These are phyloP conservation scores for Pseudopyrenochaeta lycopersici DNA, from an alignment of 2,329 filamentous ascomycete species.

Conservation along the genomic window DNA sequence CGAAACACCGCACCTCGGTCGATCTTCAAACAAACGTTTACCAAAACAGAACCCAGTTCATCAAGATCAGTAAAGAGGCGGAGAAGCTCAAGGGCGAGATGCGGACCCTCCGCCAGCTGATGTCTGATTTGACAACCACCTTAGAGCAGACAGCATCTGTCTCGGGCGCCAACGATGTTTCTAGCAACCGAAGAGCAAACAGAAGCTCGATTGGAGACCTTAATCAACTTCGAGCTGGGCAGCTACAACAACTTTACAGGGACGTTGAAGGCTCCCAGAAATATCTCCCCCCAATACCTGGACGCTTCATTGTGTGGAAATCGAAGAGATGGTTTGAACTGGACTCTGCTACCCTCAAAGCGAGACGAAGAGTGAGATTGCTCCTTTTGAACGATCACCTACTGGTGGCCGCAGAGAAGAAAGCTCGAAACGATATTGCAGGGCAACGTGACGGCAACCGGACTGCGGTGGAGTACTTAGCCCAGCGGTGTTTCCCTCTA, in stretches of 20 bases:
- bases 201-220: slow-evolving; percentile 86
- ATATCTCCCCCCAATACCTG: slow-evolving; percentile 87
- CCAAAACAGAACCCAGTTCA: slow-evolving; percentile 97
- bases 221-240: slow-evolving; percentile 73
- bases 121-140: slow-evolving; percentile 80
- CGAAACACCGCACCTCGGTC: slow-evolving; percentile 79
- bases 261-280: slow-evolving; percentile 98
- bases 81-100: slow-evolving; percentile 98
- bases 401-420: slow-evolving; percentile 92
- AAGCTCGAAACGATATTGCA: slow-evolving; percentile 78
- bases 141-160: slow-evolving; percentile 58
- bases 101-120: slow-evolving; percentile 86
- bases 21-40: slow-evolving; percentile 96
- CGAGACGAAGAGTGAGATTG: slow-evolving; percentile 85
- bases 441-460: slow-evolving; percentile 54
- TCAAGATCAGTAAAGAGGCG: slow-evolving; percentile 98
- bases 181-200: slow-evolving; percentile 67
- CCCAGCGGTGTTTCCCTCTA: slow-evolving; percentile 92
- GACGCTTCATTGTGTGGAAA: slow-evolving; percentile 93
- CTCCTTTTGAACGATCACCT: slow-evolving; percentile 95
- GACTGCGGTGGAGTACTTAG: slow-evolving; percentile 74
- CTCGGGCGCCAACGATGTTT: slow-evolving; percentile 44
- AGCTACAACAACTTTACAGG: slow-evolving; percentile 87
- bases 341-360: slow-evolving; percentile 97
- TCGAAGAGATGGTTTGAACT: slow-evolving; percentile 94